Percentiles rank a stretch among this genome's conserved stretches.
These are phyloP conservation scores for Citrus cavaleriei DNA, from an alignment of 345 rosid genomes.

Conservation along the genomic window DNA sequence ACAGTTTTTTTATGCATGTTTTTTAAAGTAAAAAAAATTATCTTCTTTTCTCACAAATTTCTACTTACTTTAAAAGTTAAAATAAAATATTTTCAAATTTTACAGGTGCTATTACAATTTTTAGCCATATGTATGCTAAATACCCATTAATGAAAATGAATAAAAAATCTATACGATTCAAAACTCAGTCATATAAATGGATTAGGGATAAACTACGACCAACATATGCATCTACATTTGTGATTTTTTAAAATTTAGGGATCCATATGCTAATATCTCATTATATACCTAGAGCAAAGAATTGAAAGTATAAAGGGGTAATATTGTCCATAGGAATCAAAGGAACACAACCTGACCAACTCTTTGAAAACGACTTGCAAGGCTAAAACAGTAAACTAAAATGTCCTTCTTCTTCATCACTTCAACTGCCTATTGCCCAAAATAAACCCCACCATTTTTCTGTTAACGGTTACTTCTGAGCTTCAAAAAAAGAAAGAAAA, in stretches of 20 bases:
- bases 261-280: not conserved
- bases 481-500: not conserved
- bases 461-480: constrained; percentile 13
- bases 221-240: not conserved
- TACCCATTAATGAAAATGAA: too few relatives aligned
- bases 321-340: not conserved
- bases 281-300: not conserved
- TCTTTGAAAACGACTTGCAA: not conserved
- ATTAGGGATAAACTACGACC: too few relatives aligned
- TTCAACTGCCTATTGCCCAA: constrained; percentile 1
- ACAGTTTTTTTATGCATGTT: too few relatives aligned
- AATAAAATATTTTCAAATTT: too few relatives aligned
- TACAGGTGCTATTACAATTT: too few relatives aligned
- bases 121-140: too few relatives aligned
- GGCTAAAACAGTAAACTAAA: constrained; percentile 12
- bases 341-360: not conserved
- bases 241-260: not conserved
- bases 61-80: too few relatives aligned
- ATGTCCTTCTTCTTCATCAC: constrained; percentile 5
- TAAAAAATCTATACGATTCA: too few relatives aligned
- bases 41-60: too few relatives aligned
- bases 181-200: too few relatives aligned
- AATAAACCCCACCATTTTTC: not conserved
- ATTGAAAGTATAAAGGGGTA: not conserved
- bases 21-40: too few relatives aligned